Evolutionary conservation across 83 land plant genomes (phyloP).

Genomic region (Larix sibirica): DNA sequence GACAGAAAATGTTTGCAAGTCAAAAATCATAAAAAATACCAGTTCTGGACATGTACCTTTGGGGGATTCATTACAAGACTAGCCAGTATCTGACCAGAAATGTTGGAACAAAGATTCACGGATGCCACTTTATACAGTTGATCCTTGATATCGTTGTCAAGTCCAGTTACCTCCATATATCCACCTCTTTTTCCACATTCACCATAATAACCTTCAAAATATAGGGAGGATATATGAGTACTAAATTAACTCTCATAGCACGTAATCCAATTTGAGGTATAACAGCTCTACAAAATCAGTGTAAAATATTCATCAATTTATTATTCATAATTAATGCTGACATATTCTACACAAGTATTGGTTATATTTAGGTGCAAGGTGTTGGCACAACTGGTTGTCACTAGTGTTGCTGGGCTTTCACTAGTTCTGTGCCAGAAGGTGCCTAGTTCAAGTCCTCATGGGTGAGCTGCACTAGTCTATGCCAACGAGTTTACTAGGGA

Average conservation of each 20-base stretch:
- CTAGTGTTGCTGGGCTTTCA: too few relatives aligned
- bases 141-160: constrained; percentile 73
- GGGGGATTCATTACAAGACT: constrained; percentile 99
- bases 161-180: constrained; percentile 97
- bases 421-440: too few relatives aligned
- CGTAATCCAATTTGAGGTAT: neutral
- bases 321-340: neutral
- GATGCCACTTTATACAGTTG: constrained; percentile 96
- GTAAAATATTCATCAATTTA: neutral
- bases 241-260: neutral
- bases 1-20: neutral
- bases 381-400: too few relatives aligned
- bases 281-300: neutral
- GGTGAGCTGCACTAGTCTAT: too few relatives aligned
- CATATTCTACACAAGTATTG: neutral
- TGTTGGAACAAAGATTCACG: constrained; percentile 94
- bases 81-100: constrained; percentile 93
- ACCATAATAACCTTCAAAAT: constrained; percentile 84
- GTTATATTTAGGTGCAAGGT: too few relatives aligned
- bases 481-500: too few relatives aligned
- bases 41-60: constrained; percentile 55
- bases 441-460: too few relatives aligned
- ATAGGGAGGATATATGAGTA: neutral
- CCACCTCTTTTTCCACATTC: constrained; percentile 99
- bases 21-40: neutral